Base-by-base conservation (phyloP, 257 asterid species). In the Anisodus tanguticus region DNA sequence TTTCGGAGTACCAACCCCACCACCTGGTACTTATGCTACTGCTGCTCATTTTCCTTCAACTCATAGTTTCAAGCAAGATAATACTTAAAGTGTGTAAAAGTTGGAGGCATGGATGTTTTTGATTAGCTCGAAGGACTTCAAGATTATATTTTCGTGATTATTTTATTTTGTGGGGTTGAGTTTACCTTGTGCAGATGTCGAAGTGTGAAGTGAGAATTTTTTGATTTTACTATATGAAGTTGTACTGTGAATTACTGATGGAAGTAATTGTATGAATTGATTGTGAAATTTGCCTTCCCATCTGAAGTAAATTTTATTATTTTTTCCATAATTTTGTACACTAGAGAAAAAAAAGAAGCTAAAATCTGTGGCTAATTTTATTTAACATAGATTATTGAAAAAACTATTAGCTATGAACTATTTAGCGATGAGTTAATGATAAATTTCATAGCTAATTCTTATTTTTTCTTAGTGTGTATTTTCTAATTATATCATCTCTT, bases 1-100 rank as follows among this genome's bases (percentile, higher is more conserved):
- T 8, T 90, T 93, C 70, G 92, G 97, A 0, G 89, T 90, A 43
- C 99, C 98, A 0, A 91, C 90, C 15, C 97, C 98, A 3, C 97
- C 99, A 10, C 91, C 92, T 0, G 98, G 94, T 43, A 66, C 78
- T 80, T 77, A 82, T 66, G 72, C 83, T 85, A 81, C 35, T 57
- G 84, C 88, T 79, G 51, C 89, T 66, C 22, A 82, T 45, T 77
- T 62, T 45, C 47, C 85, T 39, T 19, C 88, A 39, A 39, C 82
- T 4, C 87, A 79, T 8, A 8, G 0, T 78, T 84, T 86, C 90
- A 91, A 90, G 85, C 80, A 83, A 39, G 90, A 88, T 41, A 89
- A 87, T 83, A 74, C 89, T 49, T 79, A 88, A 71, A 90, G 87
- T 62, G 94, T 91, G 78, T 91, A n/a, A 77, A 31, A 22, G 0